Conservation (phyloP, 176 grass and related monocot genomes). For the Pontederia paniculata region DNA sequence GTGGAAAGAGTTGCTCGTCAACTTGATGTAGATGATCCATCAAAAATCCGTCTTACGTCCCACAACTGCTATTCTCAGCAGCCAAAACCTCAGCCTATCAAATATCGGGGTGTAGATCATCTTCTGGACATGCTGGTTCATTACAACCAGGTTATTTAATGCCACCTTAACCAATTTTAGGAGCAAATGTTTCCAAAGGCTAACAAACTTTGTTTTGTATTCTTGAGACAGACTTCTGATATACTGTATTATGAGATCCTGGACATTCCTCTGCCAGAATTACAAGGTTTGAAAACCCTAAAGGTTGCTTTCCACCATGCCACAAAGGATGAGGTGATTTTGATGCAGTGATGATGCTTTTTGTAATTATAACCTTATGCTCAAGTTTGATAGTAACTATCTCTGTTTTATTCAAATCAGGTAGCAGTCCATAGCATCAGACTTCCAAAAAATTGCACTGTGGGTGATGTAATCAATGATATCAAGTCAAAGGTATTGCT, state of each 20-base stretch:
- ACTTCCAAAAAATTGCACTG: conserved; percentile 40
- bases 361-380: conserved; percentile 12
- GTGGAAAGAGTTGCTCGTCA: conserved; percentile 89
- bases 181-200: neutral
- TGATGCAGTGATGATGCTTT: conserved; percentile 1
- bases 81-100: conserved; percentile 98
- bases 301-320: conserved; percentile 94
- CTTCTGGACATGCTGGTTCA: conserved; percentile 89
- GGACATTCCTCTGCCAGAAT: conserved; percentile 95
- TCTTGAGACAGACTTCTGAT: conserved; percentile 77
- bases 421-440: conserved; percentile 36
- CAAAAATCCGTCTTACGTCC: conserved; percentile 95
- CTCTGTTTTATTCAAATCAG: conserved; percentile 20
- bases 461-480: conserved; percentile 45
- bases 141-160: conserved; percentile 75
- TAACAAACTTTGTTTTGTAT: neutral
- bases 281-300: conserved; percentile 88
- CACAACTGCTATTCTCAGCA: conserved; percentile 99
- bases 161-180: neutral
- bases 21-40: conserved; percentile 74
- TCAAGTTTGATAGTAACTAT: neutral
- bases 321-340: conserved; percentile 79
- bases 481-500: conserved; percentile 52
- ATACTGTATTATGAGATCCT: conserved; percentile 97
- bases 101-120: conserved; percentile 76